Conservation (phyloP, 2,329 filamentous ascomycete genomes). For the Clarireedia monteithiana region DNA sequence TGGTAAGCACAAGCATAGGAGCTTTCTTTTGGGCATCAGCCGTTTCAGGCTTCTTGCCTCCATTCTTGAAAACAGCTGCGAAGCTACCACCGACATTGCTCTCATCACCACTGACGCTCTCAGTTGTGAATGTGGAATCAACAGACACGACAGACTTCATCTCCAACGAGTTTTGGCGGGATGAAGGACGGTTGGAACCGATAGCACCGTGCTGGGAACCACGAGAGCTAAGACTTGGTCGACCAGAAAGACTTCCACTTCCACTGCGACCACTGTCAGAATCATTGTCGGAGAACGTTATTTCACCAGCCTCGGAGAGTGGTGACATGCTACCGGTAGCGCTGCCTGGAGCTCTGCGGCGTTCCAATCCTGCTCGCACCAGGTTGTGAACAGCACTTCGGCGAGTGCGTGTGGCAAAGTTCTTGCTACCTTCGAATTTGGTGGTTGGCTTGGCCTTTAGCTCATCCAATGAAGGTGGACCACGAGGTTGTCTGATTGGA, state of each 20-base stretch:
- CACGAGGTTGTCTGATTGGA: slow-evolving; percentile 84
- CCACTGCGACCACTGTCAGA: slow-evolving; percentile 62
- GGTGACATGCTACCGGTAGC: slow-evolving; percentile 81
- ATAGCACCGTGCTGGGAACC: slow-evolving; percentile 78
- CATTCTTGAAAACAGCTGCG: slow-evolving; percentile 58
- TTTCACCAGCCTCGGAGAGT: slow-evolving; percentile 70
- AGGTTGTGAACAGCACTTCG: slow-evolving; percentile 88
- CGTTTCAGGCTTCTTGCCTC: slow-evolving; percentile 47
- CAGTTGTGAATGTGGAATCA: slow-evolving; percentile 47
- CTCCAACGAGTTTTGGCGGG: slow-evolving; percentile 53
- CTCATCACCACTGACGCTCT: slow-evolving; percentile 60
- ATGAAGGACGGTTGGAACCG: slow-evolving; percentile 74
- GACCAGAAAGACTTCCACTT: slow-evolving; percentile 71
- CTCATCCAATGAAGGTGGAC: slow-evolving; percentile 86
- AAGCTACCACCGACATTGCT: slow-evolving; percentile 53
- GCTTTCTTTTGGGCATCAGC: slow-evolving; percentile 66
- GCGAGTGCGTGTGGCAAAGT: slow-evolving; percentile 88
- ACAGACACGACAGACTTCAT: slow-evolving; percentile 36
- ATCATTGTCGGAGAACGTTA: slow-evolving; percentile 67
- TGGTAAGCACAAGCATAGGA: slow-evolving; percentile 80
- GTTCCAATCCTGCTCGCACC: slow-evolving; percentile 80
- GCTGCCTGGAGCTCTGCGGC: slow-evolving; percentile 64
- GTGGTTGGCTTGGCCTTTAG: slow-evolving; percentile 82
- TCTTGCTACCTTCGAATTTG: slow-evolving; percentile 93
- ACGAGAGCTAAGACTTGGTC: slow-evolving; percentile 62